Evolutionary conservation across 73 alveolate genomes (phyloP).

Genomic region (Blepharisma japonicum): DNA sequence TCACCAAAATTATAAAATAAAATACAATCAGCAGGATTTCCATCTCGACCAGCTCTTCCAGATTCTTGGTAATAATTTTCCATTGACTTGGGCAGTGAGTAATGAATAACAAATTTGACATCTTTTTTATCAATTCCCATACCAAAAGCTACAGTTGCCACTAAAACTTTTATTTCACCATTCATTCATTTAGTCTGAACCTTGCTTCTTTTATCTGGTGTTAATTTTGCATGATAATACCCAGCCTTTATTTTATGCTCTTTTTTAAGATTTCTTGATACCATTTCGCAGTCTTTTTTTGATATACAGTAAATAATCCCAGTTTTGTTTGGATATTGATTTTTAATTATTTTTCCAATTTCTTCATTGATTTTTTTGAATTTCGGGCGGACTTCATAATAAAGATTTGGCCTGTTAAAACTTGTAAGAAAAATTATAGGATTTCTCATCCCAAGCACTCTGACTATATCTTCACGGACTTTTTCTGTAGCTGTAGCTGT

Average conservation of each 20-base stretch:
- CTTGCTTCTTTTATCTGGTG: constrained; percentile 63
- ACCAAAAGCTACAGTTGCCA: constrained; percentile 99
- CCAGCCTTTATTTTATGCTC: constrained; percentile 75
- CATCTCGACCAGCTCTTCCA: constrained; percentile 99
- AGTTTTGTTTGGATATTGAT: constrained; percentile 36
- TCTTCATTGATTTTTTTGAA: constrained; percentile 64
- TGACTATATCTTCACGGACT: constrained; percentile 91
- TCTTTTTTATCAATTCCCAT: constrained; percentile 99
- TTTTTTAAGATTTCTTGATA: constrained; percentile 67
- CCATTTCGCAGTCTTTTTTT: constrained; percentile 86
- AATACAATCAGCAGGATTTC: constrained; percentile 64
- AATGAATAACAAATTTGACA: constrained; percentile 97
- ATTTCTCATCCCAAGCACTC: constrained; percentile 73
- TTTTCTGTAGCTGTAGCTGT: constrained; percentile 99
- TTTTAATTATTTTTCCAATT: constrained; percentile 57
- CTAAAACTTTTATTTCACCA: constrained; percentile 91
- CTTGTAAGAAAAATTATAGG: constrained; percentile 81
- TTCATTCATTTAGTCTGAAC: constrained; percentile 88
- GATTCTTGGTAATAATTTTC: constrained; percentile 96
- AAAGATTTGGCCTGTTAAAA: constrained; percentile 89
- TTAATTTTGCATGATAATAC: constrained; percentile 92
- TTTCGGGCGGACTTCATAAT: constrained; percentile 80
- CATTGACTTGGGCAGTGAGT: constrained; percentile 90
- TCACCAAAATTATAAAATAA: constrained; percentile 52
- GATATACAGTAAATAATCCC: constrained; percentile 96